Conservation (phyloP, 495 filamentous ascomycete genomes). For the Beverwykella pulmonaria region DNA sequence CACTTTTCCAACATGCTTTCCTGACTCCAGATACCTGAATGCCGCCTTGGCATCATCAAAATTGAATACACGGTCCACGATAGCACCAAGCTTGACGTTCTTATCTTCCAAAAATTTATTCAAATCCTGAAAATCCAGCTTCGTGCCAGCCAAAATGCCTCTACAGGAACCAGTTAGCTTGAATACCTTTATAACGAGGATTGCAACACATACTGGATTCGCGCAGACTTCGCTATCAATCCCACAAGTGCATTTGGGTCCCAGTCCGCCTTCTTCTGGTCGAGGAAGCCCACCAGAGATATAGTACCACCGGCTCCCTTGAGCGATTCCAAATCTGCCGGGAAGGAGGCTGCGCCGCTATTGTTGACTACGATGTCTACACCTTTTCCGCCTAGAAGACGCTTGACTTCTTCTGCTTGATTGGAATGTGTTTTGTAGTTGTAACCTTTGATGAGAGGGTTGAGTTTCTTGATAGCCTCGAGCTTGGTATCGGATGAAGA, state of each 20-base stretch:
- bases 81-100: slow-evolving; percentile 31
- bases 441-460: slow-evolving; percentile 15
- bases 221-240: slow-evolving; percentile 14
- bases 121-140: slow-evolving; percentile 36
- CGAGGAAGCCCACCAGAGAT: slow-evolving; percentile 24
- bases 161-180: slow-evolving; percentile 18
- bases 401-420: slow-evolving; percentile 32
- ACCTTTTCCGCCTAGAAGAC: slow-evolving; percentile 42
- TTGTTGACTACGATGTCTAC: slow-evolving; percentile 42
- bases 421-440: slow-evolving; percentile 43
- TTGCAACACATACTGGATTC: slow-evolving; percentile 6
- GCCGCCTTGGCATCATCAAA: slow-evolving; percentile 43
- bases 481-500: slow-evolving; percentile 48
- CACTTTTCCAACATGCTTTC: slow-evolving; percentile 45
- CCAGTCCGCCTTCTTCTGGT: slow-evolving; percentile 2
- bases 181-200: neutral
- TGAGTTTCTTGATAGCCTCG: slow-evolving; percentile 28
- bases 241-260: neutral
- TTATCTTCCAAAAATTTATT: slow-evolving; percentile 43
- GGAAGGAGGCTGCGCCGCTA: slow-evolving; percentile 7
- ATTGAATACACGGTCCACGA: slow-evolving; percentile 38
- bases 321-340: slow-evolving; percentile 1
- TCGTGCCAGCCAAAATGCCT: slow-evolving; percentile 40
- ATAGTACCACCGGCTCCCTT: slow-evolving; percentile 3
- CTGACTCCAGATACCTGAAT: slow-evolving; percentile 42